Evolutionary conservation across 768 basidiomycete genomes (phyloP), one percentile per base, ranked within the genome.

Genomic region (Mycena crocata): DNA sequence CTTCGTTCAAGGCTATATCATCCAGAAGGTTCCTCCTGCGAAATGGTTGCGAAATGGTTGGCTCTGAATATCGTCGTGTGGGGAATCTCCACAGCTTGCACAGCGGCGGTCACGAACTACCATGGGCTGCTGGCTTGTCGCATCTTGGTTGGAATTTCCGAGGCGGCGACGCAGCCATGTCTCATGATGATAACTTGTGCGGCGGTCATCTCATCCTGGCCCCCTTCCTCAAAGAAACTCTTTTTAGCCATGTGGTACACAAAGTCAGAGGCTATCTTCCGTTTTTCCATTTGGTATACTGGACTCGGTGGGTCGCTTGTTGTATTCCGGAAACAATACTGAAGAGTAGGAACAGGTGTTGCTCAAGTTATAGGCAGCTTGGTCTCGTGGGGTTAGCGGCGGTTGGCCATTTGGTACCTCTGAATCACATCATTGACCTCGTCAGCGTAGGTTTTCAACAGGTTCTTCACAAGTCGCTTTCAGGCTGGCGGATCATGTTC

Each of bases 401-500:
- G n/a, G n/a, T n/a, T n/a, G n/a, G n/a, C n/a, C n/a, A n/a, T n/a
- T n/a, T n/a, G n/a, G n/a, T n/a, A n/a, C n/a, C n/a, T n/a, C n/a
- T n/a, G n/a, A n/a, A n/a, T n/a, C n/a, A n/a, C n/a, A n/a, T n/a
- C n/a, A n/a, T n/a, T n/a, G n/a, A n/a, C n/a, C n/a, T n/a, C n/a
- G n/a, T n/a, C n/a, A n/a, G n/a, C n/a, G n/a, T n/a, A n/a, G n/a
- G n/a, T n/a, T n/a, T 65, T 49, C 64, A 58, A 28, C 56, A 58
- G 32, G 57, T 59, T 15, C 15, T 31, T 14, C 35, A 54, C 35
- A n/a, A n/a, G 64, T 26, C 64, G 10, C 46, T 65, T 17, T 44
- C 64, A 24, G 64, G 64, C 5, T 65, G 64, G 64, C 64, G 64
- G 7, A 58, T 58, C 32, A 65, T 65, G 64, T 65, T 65, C 57